A percentile compares a stretch with the other conserved stretches of the same genome.
phyloP scores from a whole-genome alignment of 78 protist genomes.

The Pigoraptor vietnamica region DNA sequence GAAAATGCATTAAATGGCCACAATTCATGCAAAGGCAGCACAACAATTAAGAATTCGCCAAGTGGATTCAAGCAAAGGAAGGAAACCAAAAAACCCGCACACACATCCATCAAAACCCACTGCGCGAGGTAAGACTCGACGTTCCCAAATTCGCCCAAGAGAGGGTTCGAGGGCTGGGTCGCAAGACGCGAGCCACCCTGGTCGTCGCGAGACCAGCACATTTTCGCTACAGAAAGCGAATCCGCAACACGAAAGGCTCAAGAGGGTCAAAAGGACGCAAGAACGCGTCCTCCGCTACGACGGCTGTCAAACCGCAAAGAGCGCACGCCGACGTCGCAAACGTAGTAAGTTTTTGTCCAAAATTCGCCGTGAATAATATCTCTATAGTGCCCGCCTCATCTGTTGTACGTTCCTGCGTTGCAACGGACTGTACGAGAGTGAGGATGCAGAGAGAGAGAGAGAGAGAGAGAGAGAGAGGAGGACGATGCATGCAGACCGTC shows the following conservation, averaged over 20 bases:
- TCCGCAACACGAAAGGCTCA: not conserved
- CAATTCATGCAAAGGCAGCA: too few species aligned
- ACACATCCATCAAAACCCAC: not conserved
- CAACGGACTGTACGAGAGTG: not conserved
- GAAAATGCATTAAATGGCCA: too few species aligned
- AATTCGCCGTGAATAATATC: too few species aligned
- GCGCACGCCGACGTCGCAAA: too few species aligned
- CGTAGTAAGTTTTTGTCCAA: too few species aligned
- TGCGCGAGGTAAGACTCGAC: not conserved
- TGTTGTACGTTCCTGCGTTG: too few species aligned
- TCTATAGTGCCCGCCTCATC: too few species aligned
- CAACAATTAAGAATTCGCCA: too few species aligned
- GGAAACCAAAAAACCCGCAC: not conserved
- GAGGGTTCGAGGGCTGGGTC: not conserved
- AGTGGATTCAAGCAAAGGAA: too few species aligned
- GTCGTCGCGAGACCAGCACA: not conserved
- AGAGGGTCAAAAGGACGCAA: not conserved
- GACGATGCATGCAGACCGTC: too few species aligned
- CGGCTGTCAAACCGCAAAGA: too few species aligned
- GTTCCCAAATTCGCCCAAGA: not conserved
- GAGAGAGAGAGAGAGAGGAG: not conserved
- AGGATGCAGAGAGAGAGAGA: not conserved
- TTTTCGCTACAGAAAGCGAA: not conserved
- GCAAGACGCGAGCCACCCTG: not conserved
- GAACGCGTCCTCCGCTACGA: too few species aligned